A percentile compares a stretch with the other conserved stretches of the same genome.
Evolutionary conservation across 305 asterid genomes (phyloP).

Genomic region (Fraxinus nigra): DNA sequence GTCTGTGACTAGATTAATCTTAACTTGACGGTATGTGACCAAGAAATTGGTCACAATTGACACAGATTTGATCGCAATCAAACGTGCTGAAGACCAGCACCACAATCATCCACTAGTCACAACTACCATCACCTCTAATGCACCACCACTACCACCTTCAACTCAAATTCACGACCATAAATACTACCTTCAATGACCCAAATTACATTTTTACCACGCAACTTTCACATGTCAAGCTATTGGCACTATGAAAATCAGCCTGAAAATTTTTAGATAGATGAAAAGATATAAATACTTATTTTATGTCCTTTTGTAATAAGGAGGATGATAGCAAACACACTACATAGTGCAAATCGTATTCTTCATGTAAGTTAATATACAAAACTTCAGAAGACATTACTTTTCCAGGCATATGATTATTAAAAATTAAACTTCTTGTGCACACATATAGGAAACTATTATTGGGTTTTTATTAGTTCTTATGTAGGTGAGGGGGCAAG

Average conservation of each 20-base stretch:
- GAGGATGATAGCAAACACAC: not conserved
- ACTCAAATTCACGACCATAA: too few relatives aligned
- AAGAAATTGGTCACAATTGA: too few relatives aligned
- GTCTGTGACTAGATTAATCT: too few relatives aligned
- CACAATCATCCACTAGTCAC: too few relatives aligned
- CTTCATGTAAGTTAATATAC: not conserved
- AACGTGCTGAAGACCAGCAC: too few relatives aligned
- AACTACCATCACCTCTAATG: too few relatives aligned
- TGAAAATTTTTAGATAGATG: too few relatives aligned
- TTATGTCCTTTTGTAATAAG: not conserved
- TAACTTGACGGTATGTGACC: too few relatives aligned
- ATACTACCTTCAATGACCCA: too few relatives aligned
- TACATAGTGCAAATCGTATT: too few relatives aligned
- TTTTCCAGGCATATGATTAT: not conserved
- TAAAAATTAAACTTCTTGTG: not conserved
- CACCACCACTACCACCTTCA: too few relatives aligned
- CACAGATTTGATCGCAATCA: too few relatives aligned
- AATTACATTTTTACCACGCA: not conserved
- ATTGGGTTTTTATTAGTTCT: not conserved
- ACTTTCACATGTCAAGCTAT: not conserved
- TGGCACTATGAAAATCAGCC: not conserved
- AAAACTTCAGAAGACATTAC: not conserved
- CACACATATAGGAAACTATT: not conserved
- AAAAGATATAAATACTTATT: not conserved
- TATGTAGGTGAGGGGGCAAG: not conserved